Base-by-base conservation (phyloP, 768 basidiomycete species). In the Paxillus ammoniavirescens region DNA sequence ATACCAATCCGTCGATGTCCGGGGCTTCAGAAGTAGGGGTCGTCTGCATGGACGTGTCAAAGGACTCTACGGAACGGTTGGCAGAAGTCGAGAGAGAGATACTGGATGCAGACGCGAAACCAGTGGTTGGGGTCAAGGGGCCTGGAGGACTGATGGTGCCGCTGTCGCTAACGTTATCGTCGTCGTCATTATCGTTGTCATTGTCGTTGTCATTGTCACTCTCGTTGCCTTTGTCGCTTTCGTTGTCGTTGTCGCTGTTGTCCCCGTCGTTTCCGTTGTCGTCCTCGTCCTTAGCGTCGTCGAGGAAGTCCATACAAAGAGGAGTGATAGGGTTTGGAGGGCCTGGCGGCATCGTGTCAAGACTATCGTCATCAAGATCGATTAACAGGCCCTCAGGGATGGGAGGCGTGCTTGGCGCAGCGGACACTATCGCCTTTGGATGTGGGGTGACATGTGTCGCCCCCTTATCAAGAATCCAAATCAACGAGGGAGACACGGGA, bases 1-100 rank as follows among this genome's bases (percentile, higher is more conserved):
- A 77, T 14, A 84, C 75, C 21, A 89, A 71, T 10, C 85, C 67
- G 62, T 85, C 85, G 47, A 91, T 73, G 61, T 89, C 87, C 15
- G 86, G 84, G 53, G 78, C 67, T 33, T 64, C 64, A 10, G 61
- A 65, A 55, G 53, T 61, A 26, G 64, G 67, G 5, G 73, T 71
- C 30, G 67, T 69, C 49, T 62, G 62, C 60, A 59, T 58, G 37
- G 67, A 59, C 21, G 66, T 58, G 17, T 65, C 58, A 56, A 66
- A 66, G 52, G 49, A 66, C 50, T 66, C 65, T 4, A 65, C 65
- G 0, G 66, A 66, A 28, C 60, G 54, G 10, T 59, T 66, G 26
- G 56, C 56, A 0, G 56, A 42, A 1, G 63, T 65, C 17, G 64
- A 62, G 17, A 70, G 64, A 1, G 68, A 64, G 28, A 68, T 56